Percentiles rank a stretch among this genome's conserved stretches.
These are phyloP conservation scores for Endocalyx cinctus DNA, from an alignment of 2,329 filamentous ascomycete species.

Conservation along the genomic window DNA sequence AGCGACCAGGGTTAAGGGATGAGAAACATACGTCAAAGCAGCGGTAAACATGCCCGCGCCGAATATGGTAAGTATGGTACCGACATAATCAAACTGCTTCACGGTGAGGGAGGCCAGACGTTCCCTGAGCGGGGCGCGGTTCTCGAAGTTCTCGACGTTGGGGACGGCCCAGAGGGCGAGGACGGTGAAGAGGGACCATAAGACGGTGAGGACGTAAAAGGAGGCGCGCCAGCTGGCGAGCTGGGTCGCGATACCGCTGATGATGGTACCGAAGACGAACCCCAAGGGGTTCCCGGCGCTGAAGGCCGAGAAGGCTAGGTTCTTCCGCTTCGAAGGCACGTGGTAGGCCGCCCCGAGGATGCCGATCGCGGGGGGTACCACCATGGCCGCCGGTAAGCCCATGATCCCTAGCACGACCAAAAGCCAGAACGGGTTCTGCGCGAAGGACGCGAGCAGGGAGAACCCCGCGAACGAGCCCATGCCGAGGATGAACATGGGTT, in stretches of 20 bases:
- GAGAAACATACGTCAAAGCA: conserved; percentile 46
- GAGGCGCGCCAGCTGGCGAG: conserved; percentile 60
- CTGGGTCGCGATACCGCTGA: conserved; percentile 57
- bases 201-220: conserved; percentile 58
- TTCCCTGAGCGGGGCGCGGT: conserved; percentile 32
- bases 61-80: conserved; percentile 56
- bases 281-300: conserved; percentile 33
- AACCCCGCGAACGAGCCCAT: conserved; percentile 56
- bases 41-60: conserved; percentile 63
- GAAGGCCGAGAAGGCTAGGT: conserved; percentile 29
- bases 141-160: conserved; percentile 40
- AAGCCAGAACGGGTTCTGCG: conserved; percentile 52
- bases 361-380: conserved; percentile 59
- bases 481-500: conserved; percentile 54
- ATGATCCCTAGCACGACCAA: conserved; percentile 60
- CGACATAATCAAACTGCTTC: conserved; percentile 56
- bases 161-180: conserved; percentile 60
- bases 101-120: conserved; percentile 35
- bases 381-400: conserved; percentile 59
- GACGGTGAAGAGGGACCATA: conserved; percentile 56
- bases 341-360: conserved; percentile 60
- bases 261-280: conserved; percentile 43
- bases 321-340: conserved; percentile 40
- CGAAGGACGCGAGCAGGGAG: conserved; percentile 54
- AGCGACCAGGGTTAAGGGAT: no score